Conservation (phyloP, 495 filamentous ascomycete species). For the Aspergillus mulundensis region DNA sequence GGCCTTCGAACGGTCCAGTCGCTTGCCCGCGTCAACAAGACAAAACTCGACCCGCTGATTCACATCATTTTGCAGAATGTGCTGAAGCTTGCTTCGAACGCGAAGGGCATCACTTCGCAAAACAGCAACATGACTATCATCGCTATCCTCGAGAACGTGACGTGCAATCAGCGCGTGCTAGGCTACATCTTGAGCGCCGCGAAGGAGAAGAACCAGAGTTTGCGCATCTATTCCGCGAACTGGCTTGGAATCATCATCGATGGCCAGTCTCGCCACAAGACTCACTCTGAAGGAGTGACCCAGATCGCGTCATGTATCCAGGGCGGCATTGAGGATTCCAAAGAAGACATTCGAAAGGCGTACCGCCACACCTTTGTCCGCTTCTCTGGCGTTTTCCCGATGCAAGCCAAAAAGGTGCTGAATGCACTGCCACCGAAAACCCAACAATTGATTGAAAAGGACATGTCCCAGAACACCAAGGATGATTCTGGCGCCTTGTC, state of each 20-base stretch:
- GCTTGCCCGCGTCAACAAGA: conserved; percentile 67
- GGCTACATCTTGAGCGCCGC: conserved; percentile 75
- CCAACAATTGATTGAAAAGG: conserved; percentile 70
- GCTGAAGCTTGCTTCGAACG: conserved; percentile 78
- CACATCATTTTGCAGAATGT: conserved; percentile 86
- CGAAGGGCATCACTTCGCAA: conserved; percentile 85
- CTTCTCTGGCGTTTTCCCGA: conserved; percentile 72
- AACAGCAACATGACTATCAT: conserved; percentile 74
- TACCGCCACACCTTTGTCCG: conserved; percentile 83
- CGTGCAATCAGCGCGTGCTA: conserved; percentile 73
- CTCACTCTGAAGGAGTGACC: conserved; percentile 75
- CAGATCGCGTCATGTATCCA: conserved; percentile 82
- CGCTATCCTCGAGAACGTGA: conserved; percentile 68
- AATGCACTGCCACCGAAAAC: conserved; percentile 67
- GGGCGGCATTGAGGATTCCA: conserved; percentile 79
- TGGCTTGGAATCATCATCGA: conserved; percentile 82
- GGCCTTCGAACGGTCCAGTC: conserved; percentile 85
- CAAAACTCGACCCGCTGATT: conserved; percentile 80
- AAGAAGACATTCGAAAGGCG: conserved; percentile 78
- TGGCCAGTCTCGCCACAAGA: conserved; percentile 74
- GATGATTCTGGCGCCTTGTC: background rate
- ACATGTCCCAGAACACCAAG: conserved; percentile 73
- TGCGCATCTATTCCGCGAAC: conserved; percentile 69
- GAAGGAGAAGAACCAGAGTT: conserved; percentile 87
- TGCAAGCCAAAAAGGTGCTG: conserved; percentile 74